phyloP scores from a whole-genome alignment of 2,329 filamentous ascomycete species.

The Hysterium pulicare region DNA sequence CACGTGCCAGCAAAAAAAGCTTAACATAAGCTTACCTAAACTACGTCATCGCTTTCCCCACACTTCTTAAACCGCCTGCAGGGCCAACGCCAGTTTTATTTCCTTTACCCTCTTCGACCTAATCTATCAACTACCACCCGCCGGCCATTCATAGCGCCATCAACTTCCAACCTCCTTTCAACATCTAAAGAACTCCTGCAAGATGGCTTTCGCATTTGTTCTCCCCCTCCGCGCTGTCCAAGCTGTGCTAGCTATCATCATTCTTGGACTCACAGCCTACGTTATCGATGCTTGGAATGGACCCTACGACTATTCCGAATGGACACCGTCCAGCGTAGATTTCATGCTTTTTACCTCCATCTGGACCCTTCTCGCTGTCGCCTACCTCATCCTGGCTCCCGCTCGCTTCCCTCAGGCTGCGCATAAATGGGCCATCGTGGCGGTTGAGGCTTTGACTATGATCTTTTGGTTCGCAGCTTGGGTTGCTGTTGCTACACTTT shows the following conservation, averaged over 20 bases:
- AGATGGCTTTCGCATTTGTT: constrained; percentile 52
- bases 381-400: constrained; percentile 69
- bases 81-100: too few species aligned
- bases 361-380: constrained; percentile 67
- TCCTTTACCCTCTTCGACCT: too few species aligned
- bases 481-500: constrained; percentile 67
- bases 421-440: constrained; percentile 66
- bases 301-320: constrained; percentile 46
- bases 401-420: constrained; percentile 57
- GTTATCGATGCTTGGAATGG: constrained; percentile 50
- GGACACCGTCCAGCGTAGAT: too few species aligned
- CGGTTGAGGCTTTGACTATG: constrained; percentile 68
- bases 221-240: constrained; percentile 66
- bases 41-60: too few species aligned
- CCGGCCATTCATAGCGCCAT: too few species aligned
- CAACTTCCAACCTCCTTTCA: too few species aligned
- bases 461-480: constrained; percentile 91
- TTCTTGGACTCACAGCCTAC: constrained; percentile 74
- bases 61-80: too few species aligned
- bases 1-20: too few species aligned
- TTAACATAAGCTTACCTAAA: too few species aligned
- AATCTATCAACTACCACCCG: too few species aligned
- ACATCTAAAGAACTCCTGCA: too few species aligned
- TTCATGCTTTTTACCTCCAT: constrained; percentile 74
- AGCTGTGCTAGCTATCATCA: constrained; percentile 67